A percentile compares a stretch with the other conserved stretches of the same genome.
phyloP scores from a whole-genome alignment of 306 rosid species.

The Vigna unguiculata region DNA sequence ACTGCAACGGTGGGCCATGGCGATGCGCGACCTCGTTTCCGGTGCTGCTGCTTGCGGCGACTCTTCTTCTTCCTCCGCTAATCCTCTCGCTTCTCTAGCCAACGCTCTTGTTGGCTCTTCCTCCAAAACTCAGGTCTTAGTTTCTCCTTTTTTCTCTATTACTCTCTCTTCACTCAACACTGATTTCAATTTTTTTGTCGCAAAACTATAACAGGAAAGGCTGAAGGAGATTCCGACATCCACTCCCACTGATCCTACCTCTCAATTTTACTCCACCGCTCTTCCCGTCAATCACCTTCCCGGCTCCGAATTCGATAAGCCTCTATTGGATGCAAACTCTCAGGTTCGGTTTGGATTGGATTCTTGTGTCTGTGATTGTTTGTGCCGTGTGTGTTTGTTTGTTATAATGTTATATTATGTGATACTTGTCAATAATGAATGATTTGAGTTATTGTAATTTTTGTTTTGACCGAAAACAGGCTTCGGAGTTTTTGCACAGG shows the following conservation, averaged over 20 bases:
- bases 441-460: neutral
- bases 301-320: slow-evolving; percentile 78
- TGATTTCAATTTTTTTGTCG: neutral
- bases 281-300: slow-evolving; percentile 54
- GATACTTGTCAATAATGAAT: neutral
- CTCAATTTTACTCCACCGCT: slow-evolving; percentile 50
- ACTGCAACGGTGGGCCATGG: slow-evolving; percentile 48
- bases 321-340: slow-evolving; percentile 58
- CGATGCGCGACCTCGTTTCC: slow-evolving; percentile 90
- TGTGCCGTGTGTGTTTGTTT: neutral
- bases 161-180: neutral
- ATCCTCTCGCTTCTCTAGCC: slow-evolving; percentile 92
- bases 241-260: slow-evolving; percentile 54
- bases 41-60: slow-evolving; percentile 91
- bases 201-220: slow-evolving; percentile 59
- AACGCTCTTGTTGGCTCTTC: slow-evolving; percentile 79
- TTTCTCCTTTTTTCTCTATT: too few relatives aligned
- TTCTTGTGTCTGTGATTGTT: neutral
- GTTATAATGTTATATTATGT: neutral
- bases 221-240: slow-evolving; percentile 86
- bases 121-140: slow-evolving; percentile 68
- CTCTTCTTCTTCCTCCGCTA: slow-evolving; percentile 70
- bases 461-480: slow-evolving; percentile 44
- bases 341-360: slow-evolving; percentile 58
- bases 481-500: slow-evolving; percentile 73